These are phyloP conservation scores for Fraxinus velutina DNA, from an alignment of 305 asterid genomes.

Conservation along the genomic window DNA sequence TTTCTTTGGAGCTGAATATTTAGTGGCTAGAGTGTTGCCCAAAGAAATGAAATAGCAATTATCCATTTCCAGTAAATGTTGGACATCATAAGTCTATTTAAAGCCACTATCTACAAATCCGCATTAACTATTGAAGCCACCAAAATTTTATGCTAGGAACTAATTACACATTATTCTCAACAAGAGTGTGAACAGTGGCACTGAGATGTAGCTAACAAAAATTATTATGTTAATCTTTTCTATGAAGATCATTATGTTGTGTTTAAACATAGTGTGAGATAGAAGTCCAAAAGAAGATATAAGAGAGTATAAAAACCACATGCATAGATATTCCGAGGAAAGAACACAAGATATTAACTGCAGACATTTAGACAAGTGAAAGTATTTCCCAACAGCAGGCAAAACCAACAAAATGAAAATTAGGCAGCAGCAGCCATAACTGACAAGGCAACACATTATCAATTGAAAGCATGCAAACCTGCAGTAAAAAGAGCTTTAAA, in stretches of 20 bases:
- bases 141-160: not conserved
- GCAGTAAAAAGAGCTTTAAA: not conserved
- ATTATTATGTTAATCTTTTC: not conserved
- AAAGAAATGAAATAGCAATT: not conserved
- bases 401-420: not conserved
- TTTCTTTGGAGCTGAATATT: not conserved
- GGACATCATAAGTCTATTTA: not conserved
- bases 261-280: not conserved
- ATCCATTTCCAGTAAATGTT: not conserved
- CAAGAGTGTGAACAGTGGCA: not conserved
- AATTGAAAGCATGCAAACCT: not conserved
- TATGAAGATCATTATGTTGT: not conserved
- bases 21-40: not conserved
- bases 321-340: not conserved
- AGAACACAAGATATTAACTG: not conserved
- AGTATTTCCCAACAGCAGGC: not conserved
- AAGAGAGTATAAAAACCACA: not conserved
- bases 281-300: not conserved
- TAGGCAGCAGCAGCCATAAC: not conserved
- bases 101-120: not conserved
- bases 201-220: not conserved
- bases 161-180: not conserved
- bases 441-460: not conserved
- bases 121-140: not conserved
- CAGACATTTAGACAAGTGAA: not conserved